Base-by-base conservation (phyloP, 2,329 filamentous ascomycete species). In the Epicoccum nigrum region DNA sequence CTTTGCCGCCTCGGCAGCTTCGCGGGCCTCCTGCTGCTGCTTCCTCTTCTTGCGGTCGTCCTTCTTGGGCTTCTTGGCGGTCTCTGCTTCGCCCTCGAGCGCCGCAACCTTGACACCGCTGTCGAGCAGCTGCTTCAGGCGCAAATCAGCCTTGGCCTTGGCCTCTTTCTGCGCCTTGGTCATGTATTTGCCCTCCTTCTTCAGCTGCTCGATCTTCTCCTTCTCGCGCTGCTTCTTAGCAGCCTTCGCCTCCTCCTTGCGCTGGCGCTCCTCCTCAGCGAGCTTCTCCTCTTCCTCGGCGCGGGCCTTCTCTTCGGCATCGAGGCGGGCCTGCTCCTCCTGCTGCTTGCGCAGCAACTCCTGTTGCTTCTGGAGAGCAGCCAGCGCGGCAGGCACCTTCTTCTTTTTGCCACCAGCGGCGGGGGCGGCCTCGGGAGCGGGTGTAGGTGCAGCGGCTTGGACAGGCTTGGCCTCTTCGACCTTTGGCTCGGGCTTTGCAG, bases 151-250 rank as follows among this genome's bases (percentile, higher is more conserved):
- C 65, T 86, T 83, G 19, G 87, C 86, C 76, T 91, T 90, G 68
- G 90, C 88, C 65, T 92, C 89, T 69, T 86, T 89, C 71, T 95
- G 89, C 12, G 90, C 89, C 76, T 93, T 92, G 60, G 90, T 93
- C 67, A 93, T 77, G 75, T 88, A 93, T 68, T 90, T 93, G 71
- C 90, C 90, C 72, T 92, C 89, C 73, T 89, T 90, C 83, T 93
- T 94, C 49, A 91, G 83, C 76, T 93, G 87, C 69, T 94, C 90
- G 54, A 93, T 86, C 74, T 84, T 90, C 73, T 92, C 88, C 79
- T 89, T 93, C 66, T 95, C 90, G 70, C 85, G 91, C 66, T 91
- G 89, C 80, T 93, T 94, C 81, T 89, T 93, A 34, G 85, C 76
- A 1, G 86, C 85, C 74, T 85, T 90, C 43, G 86, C 85, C 68